Evolutionary conservation across 108 stramenopile genomes (phyloP).

Genomic region (Skeletonema tropicum): DNA sequence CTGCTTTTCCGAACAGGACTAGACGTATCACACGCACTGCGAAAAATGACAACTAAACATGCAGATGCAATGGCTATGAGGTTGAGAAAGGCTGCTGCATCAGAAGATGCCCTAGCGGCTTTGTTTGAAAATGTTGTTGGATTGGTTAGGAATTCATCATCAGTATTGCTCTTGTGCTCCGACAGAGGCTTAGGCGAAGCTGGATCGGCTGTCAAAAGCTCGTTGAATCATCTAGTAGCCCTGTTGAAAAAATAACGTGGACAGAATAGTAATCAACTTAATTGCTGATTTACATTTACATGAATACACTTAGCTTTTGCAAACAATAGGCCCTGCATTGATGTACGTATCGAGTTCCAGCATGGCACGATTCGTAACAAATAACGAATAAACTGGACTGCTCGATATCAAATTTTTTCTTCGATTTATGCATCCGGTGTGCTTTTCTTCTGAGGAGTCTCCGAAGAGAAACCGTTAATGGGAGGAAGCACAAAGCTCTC

Average conservation of each 20-base stretch:
- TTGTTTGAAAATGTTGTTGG: conserved; percentile 76
- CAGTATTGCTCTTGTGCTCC: conserved; percentile 57
- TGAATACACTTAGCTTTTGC: conserved; percentile 2
- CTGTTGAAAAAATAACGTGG: not conserved
- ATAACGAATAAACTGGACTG: not conserved
- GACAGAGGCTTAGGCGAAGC: conserved; percentile 65
- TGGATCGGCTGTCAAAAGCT: conserved; percentile 51
- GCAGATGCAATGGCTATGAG: conserved; percentile 66
- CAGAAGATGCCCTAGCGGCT: conserved; percentile 55
- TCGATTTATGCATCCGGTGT: not conserved
- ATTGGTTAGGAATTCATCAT: conserved; percentile 45
- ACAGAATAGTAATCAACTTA: too few relatives aligned
- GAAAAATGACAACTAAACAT: conserved; percentile 41
- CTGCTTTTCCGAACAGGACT: conserved; percentile 50
- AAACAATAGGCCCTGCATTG: not conserved
- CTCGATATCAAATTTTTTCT: not conserved
- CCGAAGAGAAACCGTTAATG: conserved; percentile 43
- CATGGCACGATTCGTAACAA: not conserved
- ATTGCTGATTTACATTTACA: conserved; percentile 12
- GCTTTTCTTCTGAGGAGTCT: conserved; percentile 14
- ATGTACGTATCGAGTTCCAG: not conserved
- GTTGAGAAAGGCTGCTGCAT: conserved; percentile 61
- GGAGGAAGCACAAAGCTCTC: conserved; percentile 53
- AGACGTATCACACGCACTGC: conserved; percentile 42
- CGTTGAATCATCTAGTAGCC: conserved; percentile 51